phyloP scores from a whole-genome alignment of 345 rosid species.

The Bretschneidera sinensis region DNA sequence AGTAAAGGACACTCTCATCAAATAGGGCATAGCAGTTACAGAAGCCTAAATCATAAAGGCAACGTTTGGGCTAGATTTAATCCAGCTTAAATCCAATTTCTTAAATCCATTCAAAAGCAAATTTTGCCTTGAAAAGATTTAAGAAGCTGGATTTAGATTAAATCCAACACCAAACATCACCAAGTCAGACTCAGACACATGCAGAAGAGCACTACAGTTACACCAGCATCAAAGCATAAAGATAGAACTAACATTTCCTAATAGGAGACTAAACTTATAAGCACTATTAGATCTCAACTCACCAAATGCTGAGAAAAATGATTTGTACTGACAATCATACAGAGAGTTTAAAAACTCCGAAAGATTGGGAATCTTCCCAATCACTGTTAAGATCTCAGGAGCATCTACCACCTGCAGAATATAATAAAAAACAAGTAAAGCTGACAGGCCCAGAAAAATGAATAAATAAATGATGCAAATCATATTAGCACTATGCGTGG shows the following conservation, averaged over 20 bases:
- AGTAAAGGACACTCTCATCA: neutral
- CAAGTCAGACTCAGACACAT: too few species aligned
- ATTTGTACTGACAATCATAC: conserved; percentile 90
- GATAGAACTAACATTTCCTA: neutral
- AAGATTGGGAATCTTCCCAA: conserved; percentile 81
- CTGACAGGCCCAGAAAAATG: neutral
- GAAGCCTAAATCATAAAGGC: neutral
- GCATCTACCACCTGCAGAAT: conserved; percentile 90
- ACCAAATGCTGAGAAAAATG: conserved; percentile 93
- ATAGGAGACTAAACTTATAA: too few species aligned
- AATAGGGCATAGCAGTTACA: neutral
- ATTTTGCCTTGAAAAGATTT: too few species aligned
- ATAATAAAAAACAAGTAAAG: conserved; percentile 8
- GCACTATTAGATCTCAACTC: conserved; percentile 21
- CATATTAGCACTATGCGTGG: neutral
- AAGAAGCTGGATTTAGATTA: too few species aligned
- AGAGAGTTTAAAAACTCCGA: conserved; percentile 91
- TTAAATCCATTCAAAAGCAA: too few species aligned
- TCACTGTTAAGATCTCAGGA: conserved; percentile 97
- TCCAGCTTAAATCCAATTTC: too few species aligned
- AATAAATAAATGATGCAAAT: neutral
- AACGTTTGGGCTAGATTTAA: too few species aligned
- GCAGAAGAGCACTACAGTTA: neutral
- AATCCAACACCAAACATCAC: too few species aligned
- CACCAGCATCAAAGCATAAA: neutral